These are phyloP conservation scores for Biscogniauxia marginata DNA, from an alignment of 2,329 filamentous ascomycete species.

Conservation along the genomic window DNA sequence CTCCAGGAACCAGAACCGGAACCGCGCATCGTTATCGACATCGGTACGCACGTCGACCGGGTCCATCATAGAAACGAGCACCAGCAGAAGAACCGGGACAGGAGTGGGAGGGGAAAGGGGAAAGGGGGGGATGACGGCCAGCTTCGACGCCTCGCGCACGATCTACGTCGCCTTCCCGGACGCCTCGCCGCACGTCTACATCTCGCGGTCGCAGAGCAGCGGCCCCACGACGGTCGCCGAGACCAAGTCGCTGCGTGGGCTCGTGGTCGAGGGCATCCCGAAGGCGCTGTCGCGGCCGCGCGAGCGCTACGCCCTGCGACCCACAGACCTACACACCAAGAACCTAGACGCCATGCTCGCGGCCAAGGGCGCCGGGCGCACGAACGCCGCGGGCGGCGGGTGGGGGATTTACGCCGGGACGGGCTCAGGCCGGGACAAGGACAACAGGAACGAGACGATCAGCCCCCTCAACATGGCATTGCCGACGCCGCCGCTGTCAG, in stretches of 20 bases:
- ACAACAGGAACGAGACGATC: too few species aligned
- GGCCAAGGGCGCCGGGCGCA: slow-evolving; percentile 66
- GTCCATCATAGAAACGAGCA: neutral
- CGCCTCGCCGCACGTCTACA: slow-evolving; percentile 72
- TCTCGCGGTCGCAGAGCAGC: slow-evolving; percentile 50
- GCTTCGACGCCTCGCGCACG: slow-evolving; percentile 65
- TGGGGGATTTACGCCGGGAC: slow-evolving; percentile 75
- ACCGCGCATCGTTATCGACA: slow-evolving; percentile 16
- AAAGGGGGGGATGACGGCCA: too few species aligned
- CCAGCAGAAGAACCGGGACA: too few species aligned
- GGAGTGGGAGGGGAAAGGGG: too few species aligned
- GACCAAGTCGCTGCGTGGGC: slow-evolving; percentile 61
- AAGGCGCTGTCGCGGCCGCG: slow-evolving; percentile 77
- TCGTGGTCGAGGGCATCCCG: slow-evolving; percentile 77
- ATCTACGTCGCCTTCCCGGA: slow-evolving; percentile 83
- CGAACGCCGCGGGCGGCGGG: slow-evolving; percentile 71
- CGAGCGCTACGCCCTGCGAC: slow-evolving; percentile 66
- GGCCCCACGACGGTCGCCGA: slow-evolving; percentile 47
- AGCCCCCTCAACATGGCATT: slow-evolving; percentile 55
- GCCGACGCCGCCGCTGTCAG: slow-evolving; percentile 47
- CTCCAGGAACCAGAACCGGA: slow-evolving; percentile 16
- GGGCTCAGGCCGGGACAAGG: slow-evolving; percentile 38
- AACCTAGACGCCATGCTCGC: slow-evolving; percentile 70
- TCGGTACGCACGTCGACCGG: slow-evolving; percentile 24
- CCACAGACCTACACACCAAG: slow-evolving; percentile 67